Conservation (phyloP, 345 rosid genomes). For the Euphorbia tirucalli region DNA sequence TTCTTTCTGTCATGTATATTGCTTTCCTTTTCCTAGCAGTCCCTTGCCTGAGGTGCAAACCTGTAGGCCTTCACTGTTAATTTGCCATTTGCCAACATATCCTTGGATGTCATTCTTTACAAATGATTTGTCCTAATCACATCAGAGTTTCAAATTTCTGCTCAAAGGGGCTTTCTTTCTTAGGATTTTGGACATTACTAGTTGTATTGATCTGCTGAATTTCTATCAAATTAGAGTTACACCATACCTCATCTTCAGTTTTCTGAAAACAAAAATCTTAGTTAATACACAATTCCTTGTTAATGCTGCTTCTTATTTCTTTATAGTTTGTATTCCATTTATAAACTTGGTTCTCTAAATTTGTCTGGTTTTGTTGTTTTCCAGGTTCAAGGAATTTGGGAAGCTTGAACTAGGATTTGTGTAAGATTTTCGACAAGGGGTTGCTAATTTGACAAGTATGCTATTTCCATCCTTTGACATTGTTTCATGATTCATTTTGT, state of each 20-base stretch:
- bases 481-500: no score
- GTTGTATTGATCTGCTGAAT: neutral
- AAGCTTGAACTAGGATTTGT: constrained; percentile 22
- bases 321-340: no score
- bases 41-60: no score
- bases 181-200: neutral
- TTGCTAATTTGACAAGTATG: constrained; percentile 11
- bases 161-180: neutral
- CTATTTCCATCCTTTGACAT: neutral
- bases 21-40: neutral
- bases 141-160: neutral
- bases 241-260: no score
- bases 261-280: no score
- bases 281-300: no score
- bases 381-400: constrained; percentile 17
- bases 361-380: neutral
- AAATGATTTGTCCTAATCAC: neutral
- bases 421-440: constrained; percentile 21
- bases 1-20: neutral
- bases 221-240: no score
- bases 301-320: no score
- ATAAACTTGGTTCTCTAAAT: no score
- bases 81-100: neutral
- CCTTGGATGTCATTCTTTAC: neutral
- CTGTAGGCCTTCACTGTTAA: no score